Percentiles rank a stretch among this genome's conserved stretches.
Evolutionary conservation across 2,329 filamentous ascomycete species (phyloP).

Genomic region (Hypoxylon sp.): DNA sequence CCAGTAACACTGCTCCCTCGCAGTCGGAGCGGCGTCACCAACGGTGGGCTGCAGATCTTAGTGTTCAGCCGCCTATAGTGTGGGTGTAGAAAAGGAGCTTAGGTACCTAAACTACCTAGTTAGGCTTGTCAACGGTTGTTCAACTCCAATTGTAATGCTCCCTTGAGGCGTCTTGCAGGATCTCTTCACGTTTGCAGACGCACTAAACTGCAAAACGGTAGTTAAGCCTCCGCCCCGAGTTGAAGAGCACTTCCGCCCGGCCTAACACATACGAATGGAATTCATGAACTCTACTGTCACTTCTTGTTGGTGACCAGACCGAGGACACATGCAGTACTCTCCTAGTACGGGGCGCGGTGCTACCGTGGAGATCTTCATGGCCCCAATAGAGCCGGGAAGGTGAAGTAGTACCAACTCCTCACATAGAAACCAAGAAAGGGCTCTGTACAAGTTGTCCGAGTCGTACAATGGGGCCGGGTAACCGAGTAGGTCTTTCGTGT

Average conservation of each 20-base stretch:
- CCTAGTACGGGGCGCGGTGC: slow-evolving; percentile 13
- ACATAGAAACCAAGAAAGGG: slow-evolving; percentile 12
- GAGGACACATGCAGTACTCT: slow-evolving; percentile 6
- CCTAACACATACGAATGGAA: slow-evolving; percentile 4
- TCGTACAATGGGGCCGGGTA: slow-evolving; percentile 13
- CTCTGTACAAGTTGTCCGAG: slow-evolving; percentile 1
- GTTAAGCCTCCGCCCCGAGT: slow-evolving; percentile 28
- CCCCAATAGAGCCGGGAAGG: slow-evolving; percentile 20
- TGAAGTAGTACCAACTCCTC: slow-evolving; percentile 14
- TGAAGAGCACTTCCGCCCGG: slow-evolving; percentile 17
- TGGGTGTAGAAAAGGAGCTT: slow-evolving; percentile 15
- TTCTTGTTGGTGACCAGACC: slow-evolving; percentile 17
- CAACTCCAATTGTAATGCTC: slow-evolving; percentile 10
- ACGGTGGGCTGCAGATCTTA: slow-evolving; percentile 30
- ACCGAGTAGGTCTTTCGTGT: slow-evolving; percentile 14
- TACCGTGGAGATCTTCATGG: slow-evolving; percentile 21
- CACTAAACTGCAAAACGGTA: slow-evolving; percentile 25
- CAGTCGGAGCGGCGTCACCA: slow-evolving; percentile 19
- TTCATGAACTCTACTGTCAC: slow-evolving; percentile 2
- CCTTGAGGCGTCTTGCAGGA: slow-evolving; percentile 2
- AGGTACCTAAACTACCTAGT: too few relatives aligned
- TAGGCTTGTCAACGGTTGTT: too few relatives aligned
- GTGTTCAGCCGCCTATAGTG: slow-evolving; percentile 21
- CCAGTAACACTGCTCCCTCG: slow-evolving; percentile 27
- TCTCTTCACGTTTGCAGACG: slow-evolving; percentile 13